Evolutionary conservation across 176 grass and related monocot species (phyloP).

Genomic region (Oryza nivara): DNA sequence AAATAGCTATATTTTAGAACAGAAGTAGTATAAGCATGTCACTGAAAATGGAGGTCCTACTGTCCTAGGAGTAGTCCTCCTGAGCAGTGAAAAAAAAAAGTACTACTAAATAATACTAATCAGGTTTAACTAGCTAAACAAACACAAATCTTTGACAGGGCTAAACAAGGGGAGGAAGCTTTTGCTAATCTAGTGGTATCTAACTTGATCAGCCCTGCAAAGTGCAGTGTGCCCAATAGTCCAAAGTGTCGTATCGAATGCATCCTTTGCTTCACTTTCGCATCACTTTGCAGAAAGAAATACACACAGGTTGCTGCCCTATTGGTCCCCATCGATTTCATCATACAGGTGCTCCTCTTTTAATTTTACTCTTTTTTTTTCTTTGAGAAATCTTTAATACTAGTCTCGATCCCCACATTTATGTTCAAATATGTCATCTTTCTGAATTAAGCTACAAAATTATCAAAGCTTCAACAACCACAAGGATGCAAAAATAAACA

Average conservation of each 20-base stretch:
- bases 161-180: not conserved
- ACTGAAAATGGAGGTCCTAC: too few relatives aligned
- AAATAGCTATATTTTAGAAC: too few relatives aligned
- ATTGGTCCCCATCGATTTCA: constrained; percentile 23
- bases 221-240: not conserved
- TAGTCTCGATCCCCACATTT: not conserved
- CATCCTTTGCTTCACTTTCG: constrained; percentile 13
- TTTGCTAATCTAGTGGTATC: constrained; percentile 2
- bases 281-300: constrained; percentile 33
- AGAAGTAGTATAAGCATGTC: not conserved
- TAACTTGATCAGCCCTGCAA: constrained; percentile 8
- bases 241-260: constrained; percentile 9
- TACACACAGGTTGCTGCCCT: not conserved
- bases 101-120: not conserved
- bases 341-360: constrained; percentile 5
- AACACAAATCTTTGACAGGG: constrained; percentile 2
- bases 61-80: too few relatives aligned
- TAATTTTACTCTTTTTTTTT: not conserved
- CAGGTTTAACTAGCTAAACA: constrained; percentile 21
- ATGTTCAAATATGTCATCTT: not conserved
- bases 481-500: not conserved
- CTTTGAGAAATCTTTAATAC: not conserved
- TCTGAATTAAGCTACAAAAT: constrained; percentile 19
- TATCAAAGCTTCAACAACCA: not conserved
- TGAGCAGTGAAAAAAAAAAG: not conserved